phyloP scores from a whole-genome alignment of 257 asterid genomes.

The Plantago elongata region DNA sequence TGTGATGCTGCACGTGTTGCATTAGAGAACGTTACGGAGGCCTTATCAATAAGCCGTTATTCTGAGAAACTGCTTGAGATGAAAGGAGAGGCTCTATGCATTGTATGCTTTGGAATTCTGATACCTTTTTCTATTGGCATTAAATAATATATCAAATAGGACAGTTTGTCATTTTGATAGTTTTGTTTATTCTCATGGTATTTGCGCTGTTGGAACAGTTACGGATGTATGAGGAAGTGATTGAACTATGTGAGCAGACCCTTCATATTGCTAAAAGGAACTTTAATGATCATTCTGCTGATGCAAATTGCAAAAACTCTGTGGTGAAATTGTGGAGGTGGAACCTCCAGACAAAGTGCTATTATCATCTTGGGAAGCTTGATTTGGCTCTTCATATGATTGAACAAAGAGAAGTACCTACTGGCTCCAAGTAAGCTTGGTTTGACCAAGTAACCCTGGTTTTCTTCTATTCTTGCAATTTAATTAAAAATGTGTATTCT shows the following conservation, averaged over 20 bases:
- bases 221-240: conserved; percentile 61
- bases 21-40: conserved; percentile 51
- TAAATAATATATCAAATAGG: background rate
- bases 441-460: conserved; percentile 10
- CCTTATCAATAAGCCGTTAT: conserved; percentile 57
- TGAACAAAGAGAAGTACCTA: conserved; percentile 48
- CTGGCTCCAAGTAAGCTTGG: conserved; percentile 41
- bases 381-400: conserved; percentile 81
- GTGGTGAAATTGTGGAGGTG: conserved; percentile 72
- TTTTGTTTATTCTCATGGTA: conserved; percentile 9
- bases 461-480: conserved; percentile 19
- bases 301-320: conserved; percentile 30
- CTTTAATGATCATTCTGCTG: conserved; percentile 27
- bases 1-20: conserved; percentile 54
- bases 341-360: conserved; percentile 58
- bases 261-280: conserved; percentile 66
- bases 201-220: conserved; percentile 39
- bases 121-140: background rate
- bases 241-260: conserved; percentile 69
- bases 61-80: conserved; percentile 78
- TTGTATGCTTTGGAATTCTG: conserved; percentile 39
- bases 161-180: background rate
- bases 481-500: conserved; percentile 18
- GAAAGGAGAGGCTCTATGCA: conserved; percentile 80
- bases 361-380: conserved; percentile 73